Evolutionary conservation across 805 yeast genomes (phyloP).

Genomic region (Lachancea thermotolerans): DNA sequence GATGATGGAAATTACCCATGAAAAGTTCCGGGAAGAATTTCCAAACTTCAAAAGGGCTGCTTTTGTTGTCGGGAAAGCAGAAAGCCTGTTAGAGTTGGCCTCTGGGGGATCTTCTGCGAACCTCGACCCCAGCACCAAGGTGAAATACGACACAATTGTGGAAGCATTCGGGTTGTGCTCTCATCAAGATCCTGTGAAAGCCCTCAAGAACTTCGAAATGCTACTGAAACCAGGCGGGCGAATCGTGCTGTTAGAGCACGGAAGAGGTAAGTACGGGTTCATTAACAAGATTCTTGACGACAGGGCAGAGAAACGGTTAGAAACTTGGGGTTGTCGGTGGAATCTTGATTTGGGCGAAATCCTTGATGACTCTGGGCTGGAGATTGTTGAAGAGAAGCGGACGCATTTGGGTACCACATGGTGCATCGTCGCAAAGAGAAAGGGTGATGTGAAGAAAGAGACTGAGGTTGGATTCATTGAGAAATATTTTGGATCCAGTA

Average conservation of each 20-base stretch:
- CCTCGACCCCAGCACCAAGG: constrained; percentile 23
- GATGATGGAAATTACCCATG: constrained; percentile 77
- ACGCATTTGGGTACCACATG: constrained; percentile 91
- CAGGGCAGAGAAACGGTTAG: constrained; percentile 74
- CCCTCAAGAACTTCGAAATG: constrained; percentile 63
- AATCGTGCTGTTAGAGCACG: constrained; percentile 84
- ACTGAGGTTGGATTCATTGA: constrained; percentile 46
- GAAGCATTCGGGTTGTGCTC: constrained; percentile 97
- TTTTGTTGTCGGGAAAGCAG: constrained; percentile 87
- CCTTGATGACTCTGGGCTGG: constrained; percentile 75
- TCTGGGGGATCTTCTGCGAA: constrained; percentile 20
- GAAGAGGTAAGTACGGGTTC: constrained; percentile 73
- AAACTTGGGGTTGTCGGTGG: constrained; percentile 97
- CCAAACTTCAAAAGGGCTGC: constrained; percentile 70
- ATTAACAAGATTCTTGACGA: constrained; percentile 76
- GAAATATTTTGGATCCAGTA: constrained; percentile 39
- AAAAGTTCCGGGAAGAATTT: constrained; percentile 60
- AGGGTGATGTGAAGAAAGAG: constrained; percentile 49
- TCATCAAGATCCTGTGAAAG: constrained; percentile 84
- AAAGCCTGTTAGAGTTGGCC: constrained; percentile 61
- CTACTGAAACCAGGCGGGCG: constrained; percentile 86
- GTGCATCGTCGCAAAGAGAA: constrained; percentile 69
- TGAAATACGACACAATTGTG: constrained; percentile 82
- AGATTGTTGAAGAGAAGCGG: constrained; percentile 70
- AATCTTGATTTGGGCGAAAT: constrained; percentile 88